Percentiles rank a stretch among this genome's conserved stretches.
phyloP scores from a whole-genome alignment of 73 alveolate genomes.

The Tetrahymena borealis region DNA sequence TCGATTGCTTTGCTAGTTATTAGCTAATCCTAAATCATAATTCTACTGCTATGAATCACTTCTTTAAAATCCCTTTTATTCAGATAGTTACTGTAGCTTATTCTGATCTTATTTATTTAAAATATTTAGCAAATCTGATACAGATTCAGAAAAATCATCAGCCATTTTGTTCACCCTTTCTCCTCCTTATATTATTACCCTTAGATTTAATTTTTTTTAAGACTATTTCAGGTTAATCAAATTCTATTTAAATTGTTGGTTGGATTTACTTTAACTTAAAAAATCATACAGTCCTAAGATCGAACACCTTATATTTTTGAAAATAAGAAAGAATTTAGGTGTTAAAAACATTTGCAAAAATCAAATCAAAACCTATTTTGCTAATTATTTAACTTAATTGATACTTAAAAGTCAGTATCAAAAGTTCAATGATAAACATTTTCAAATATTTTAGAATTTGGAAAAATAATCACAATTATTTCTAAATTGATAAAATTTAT shows the following conservation, averaged over 20 bases:
- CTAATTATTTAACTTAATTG: too few relatives aligned
- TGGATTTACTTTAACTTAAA: background rate
- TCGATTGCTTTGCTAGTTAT: background rate
- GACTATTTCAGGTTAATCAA: background rate
- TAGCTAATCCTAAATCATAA: background rate
- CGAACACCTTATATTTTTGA: background rate
- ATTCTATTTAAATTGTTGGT: background rate
- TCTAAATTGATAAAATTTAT: too few relatives aligned
- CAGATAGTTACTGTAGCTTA: background rate
- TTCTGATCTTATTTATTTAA: background rate
- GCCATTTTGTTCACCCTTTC: background rate
- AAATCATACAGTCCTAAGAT: background rate
- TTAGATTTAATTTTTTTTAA: too few relatives aligned
- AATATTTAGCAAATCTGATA: background rate
- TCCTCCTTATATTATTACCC: too few relatives aligned
- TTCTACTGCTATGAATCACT: background rate
- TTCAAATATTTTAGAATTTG: too few relatives aligned
- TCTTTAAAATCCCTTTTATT: background rate
- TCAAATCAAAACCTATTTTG: too few relatives aligned
- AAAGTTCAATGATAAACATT: too few relatives aligned
- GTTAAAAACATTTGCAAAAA: too few relatives aligned
- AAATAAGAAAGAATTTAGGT: background rate
- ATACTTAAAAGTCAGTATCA: too few relatives aligned
- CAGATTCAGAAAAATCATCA: background rate
- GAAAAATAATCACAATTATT: too few relatives aligned